These are phyloP conservation scores for Agaricus subrufescens DNA, from an alignment of 768 basidiomycete species.

Conservation along the genomic window DNA sequence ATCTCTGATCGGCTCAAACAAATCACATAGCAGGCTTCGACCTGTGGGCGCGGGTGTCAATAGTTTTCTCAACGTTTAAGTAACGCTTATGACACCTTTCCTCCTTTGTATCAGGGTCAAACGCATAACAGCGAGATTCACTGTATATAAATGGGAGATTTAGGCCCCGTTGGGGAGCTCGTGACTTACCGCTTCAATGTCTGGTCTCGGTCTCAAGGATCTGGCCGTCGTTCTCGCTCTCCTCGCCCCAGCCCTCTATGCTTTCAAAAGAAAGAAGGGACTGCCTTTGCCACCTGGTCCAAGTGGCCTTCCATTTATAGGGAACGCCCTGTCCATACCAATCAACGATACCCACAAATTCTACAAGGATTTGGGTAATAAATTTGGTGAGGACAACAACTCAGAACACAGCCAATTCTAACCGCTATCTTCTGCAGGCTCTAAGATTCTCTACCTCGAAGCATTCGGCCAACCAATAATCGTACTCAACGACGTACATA, in stretches of 20 bases:
- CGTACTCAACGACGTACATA: constrained; percentile 10
- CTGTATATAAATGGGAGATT: no score
- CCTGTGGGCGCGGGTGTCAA: no score
- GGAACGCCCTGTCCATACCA: constrained; percentile 12
- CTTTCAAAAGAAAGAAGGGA: neutral
- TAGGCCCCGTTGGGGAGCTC: neutral
- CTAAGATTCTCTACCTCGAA: constrained; percentile 9
- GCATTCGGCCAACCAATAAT: constrained; percentile 11
- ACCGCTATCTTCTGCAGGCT: neutral
- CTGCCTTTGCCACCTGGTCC: constrained; percentile 7
- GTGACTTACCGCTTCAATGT: neutral
- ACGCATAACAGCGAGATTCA: no score
- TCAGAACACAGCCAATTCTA: neutral
- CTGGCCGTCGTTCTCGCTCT: neutral
- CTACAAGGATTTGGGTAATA: constrained; percentile 8
- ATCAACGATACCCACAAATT: neutral
- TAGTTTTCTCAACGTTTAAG: no score
- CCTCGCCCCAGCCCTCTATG: neutral
- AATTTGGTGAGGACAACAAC: constrained; percentile 6
- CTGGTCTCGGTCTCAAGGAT: neutral
- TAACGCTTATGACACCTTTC: no score
- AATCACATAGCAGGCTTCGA: no score
- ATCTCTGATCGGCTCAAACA: no score
- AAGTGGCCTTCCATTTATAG: constrained; percentile 9
- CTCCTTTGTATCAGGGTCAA: no score